Conservation (phyloP, 1,139 yeast genomes). For the Saccharomyces hybrid region DNA sequence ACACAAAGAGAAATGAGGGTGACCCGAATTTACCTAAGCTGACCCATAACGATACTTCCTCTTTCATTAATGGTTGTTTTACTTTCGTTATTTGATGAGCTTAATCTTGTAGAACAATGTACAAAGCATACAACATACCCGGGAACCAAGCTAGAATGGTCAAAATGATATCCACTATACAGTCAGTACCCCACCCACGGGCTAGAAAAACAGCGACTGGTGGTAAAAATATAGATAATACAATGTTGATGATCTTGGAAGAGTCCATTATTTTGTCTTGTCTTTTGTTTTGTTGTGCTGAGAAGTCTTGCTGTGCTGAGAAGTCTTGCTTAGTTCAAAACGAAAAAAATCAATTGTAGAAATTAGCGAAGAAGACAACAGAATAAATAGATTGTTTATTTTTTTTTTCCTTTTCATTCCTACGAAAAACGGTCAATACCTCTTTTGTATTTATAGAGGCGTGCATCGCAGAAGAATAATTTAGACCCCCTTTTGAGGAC, state of each 20-base stretch:
- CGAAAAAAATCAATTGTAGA: not conserved
- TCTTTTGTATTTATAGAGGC: slow-evolving; percentile 1
- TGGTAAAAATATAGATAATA: slow-evolving; percentile 60
- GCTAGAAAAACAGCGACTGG: slow-evolving; percentile 74
- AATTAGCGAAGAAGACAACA: not conserved
- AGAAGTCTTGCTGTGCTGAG: not conserved
- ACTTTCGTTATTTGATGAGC: not conserved
- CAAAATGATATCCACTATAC: slow-evolving; percentile 63
- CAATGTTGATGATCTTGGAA: slow-evolving; percentile 24
- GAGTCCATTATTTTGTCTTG: slow-evolving; percentile 18
- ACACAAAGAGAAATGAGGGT: slow-evolving; percentile 18
- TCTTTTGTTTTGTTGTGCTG: not conserved
- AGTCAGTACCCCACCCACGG: slow-evolving; percentile 53
- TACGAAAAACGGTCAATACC: not conserved
- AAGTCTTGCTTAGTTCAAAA: not conserved
- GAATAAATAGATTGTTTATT: not conserved
- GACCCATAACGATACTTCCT: not conserved
- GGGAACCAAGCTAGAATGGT: slow-evolving; percentile 75
- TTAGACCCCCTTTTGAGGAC: not conserved
- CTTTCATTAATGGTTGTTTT: not conserved
- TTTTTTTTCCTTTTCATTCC: not conserved
- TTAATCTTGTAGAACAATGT: slow-evolving; percentile 37
- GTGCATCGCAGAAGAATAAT: not conserved
- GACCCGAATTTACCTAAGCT: slow-evolving; percentile 9
- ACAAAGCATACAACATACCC: slow-evolving; percentile 59